These are phyloP conservation scores for Calonectria crousiana DNA, from an alignment of 2,329 filamentous ascomycete genomes.

Conservation along the genomic window DNA sequence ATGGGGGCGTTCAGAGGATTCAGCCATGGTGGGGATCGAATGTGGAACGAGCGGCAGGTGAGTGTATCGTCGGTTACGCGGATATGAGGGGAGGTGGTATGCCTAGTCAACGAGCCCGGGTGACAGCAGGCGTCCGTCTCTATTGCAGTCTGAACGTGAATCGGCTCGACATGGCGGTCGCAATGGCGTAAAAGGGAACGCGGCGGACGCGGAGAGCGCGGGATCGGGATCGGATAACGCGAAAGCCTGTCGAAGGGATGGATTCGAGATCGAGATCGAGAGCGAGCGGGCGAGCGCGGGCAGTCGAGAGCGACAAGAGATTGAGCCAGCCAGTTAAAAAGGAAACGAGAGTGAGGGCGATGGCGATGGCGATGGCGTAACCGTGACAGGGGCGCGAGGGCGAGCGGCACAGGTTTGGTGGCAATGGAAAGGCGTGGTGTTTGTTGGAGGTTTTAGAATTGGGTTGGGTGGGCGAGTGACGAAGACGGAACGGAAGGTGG, in stretches of 20 bases:
- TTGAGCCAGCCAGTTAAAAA: neutral
- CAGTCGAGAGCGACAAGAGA: slow-evolving; percentile 5
- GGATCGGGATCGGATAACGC: slow-evolving; percentile 33
- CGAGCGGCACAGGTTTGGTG: slow-evolving; percentile 35
- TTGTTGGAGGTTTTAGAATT: slow-evolving; percentile 35
- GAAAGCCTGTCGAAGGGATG: slow-evolving; percentile 5
- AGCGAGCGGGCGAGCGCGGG: slow-evolving; percentile 11
- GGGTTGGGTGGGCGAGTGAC: slow-evolving; percentile 31
- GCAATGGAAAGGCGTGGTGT: slow-evolving; percentile 39
- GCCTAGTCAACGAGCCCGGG: slow-evolving; percentile 45
- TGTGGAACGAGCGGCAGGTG: slow-evolving; percentile 36
- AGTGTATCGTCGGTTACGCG: slow-evolving; percentile 14
- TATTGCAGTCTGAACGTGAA: slow-evolving; percentile 46
- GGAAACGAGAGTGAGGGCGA: slow-evolving; percentile 19
- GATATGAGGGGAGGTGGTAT: slow-evolving; percentile 31
- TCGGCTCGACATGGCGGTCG: slow-evolving; percentile 48
- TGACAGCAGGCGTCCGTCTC: slow-evolving; percentile 48
- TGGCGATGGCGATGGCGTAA: slow-evolving; percentile 21
- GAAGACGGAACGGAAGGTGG: slow-evolving; percentile 40
- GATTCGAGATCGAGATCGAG: slow-evolving; percentile 8
- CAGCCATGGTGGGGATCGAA: slow-evolving; percentile 47
- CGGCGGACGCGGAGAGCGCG: slow-evolving; percentile 29
- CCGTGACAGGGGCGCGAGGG: slow-evolving; percentile 20
- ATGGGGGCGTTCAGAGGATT: slow-evolving; percentile 47
- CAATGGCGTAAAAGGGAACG: slow-evolving; percentile 26